phyloP scores from a whole-genome alignment of 2,329 filamentous ascomycete species.

The Clarireedia homoeocarpa region DNA sequence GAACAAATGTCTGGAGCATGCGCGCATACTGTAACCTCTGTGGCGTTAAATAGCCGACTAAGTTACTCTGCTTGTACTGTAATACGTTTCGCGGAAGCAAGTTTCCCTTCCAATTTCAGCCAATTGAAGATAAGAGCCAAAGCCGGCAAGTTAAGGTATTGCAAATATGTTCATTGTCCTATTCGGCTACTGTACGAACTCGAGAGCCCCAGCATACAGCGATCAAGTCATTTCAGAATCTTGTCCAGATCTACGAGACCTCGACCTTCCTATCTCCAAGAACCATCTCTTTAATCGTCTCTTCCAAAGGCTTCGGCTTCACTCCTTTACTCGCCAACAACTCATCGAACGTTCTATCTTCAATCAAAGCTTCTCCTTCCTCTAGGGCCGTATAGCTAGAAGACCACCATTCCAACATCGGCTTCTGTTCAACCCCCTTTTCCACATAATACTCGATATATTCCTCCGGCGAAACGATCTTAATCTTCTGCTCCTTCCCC shows the following conservation, averaged over 20 bases:
- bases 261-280: not conserved
- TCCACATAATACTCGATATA: not conserved
- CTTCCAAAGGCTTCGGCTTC: not conserved
- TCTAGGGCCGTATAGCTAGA: not conserved
- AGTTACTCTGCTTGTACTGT: too few species aligned
- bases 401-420: constrained; percentile 3
- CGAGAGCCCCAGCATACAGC: too few species aligned
- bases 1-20: too few species aligned
- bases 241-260: not conserved
- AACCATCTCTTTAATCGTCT: not conserved
- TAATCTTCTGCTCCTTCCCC: not conserved
- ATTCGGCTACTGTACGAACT: too few species aligned
- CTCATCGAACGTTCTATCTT: not conserved
- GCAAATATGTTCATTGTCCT: too few species aligned
- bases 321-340: not conserved
- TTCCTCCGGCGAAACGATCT: not conserved
- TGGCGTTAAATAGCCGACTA: too few species aligned
- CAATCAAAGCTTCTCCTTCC: not conserved
- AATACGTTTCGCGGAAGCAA: too few species aligned
- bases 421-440: not conserved
- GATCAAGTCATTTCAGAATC: not conserved
- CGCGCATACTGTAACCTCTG: too few species aligned
- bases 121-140: too few species aligned
- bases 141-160: too few species aligned
- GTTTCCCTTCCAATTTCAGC: too few species aligned